Conservation (phyloP, 1,284 basidiomycete genomes). For the Apiotrichum mycotoxinovorans region DNA sequence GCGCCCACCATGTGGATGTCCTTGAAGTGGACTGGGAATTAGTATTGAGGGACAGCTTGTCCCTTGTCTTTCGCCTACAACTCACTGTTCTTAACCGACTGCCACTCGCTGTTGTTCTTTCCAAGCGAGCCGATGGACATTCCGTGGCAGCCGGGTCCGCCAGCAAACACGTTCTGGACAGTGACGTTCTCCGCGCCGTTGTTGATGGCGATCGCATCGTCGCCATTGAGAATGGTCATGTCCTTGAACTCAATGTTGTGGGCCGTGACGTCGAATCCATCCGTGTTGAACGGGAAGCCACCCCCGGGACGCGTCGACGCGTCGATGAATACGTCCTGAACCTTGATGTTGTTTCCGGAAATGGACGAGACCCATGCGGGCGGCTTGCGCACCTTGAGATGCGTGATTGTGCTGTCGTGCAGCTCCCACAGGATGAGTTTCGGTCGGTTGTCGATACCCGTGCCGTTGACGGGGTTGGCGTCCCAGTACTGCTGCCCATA, state of each 20-base stretch:
- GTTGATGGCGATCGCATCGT: constrained; percentile 56
- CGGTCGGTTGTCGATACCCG: constrained; percentile 44
- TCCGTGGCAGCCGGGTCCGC: constrained; percentile 55
- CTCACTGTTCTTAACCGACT: constrained; percentile 21
- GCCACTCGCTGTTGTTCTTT: constrained; percentile 44
- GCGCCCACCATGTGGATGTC: constrained; percentile 41
- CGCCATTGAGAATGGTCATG: constrained; percentile 51
- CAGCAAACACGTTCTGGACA: constrained; percentile 52
- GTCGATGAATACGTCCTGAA: constrained; percentile 54
- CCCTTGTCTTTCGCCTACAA: background rate
- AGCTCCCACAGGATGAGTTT: constrained; percentile 56
- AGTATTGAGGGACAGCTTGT: background rate
- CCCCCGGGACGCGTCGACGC: constrained; percentile 49
- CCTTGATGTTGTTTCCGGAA: constrained; percentile 52
- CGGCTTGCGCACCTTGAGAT: constrained; percentile 55
- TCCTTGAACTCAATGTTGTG: constrained; percentile 16
- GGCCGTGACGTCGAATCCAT: constrained; percentile 50
- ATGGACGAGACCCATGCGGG: constrained; percentile 55
- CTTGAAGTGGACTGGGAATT: constrained; percentile 17
- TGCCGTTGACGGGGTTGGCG: constrained; percentile 45
- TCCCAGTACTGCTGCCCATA: constrained; percentile 57
- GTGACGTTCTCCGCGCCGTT: constrained; percentile 53
- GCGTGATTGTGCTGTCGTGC: constrained; percentile 50
- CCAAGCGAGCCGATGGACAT: constrained; percentile 55
- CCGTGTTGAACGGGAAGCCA: constrained; percentile 56